Evolutionary conservation across 768 basidiomycete species (phyloP).

Genomic region (Tremella fuciformis): DNA sequence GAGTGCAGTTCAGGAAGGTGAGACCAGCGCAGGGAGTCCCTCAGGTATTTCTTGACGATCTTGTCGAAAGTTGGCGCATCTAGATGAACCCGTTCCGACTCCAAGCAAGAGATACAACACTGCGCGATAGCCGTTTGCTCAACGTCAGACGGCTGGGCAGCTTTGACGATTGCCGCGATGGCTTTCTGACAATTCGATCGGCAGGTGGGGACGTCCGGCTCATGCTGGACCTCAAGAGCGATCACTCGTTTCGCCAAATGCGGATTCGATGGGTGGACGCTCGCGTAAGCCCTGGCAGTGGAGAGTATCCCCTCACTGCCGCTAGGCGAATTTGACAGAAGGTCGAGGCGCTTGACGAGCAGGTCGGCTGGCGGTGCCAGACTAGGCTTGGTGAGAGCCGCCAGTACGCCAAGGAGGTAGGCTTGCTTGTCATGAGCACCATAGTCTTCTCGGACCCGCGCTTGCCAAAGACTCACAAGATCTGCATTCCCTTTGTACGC

Average conservation of each 20-base stretch:
- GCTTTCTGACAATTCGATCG: slow-evolving; percentile 15
- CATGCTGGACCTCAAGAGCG: slow-evolving; percentile 52
- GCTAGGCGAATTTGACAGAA: slow-evolving; percentile 11
- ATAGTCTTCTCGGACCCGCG: too few species aligned
- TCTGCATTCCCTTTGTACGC: slow-evolving; percentile 47
- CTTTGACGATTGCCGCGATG: not conserved
- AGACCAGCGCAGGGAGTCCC: slow-evolving; percentile 10
- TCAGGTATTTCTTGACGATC: slow-evolving; percentile 1
- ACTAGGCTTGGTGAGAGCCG: slow-evolving; percentile 35
- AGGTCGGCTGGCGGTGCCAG: slow-evolving; percentile 33
- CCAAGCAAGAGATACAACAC: too few species aligned
- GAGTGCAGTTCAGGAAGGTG: slow-evolving; percentile 15
- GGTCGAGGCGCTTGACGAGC: slow-evolving; percentile 32
- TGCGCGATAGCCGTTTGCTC: too few species aligned
- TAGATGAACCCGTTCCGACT: too few species aligned
- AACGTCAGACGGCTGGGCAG: too few species aligned
- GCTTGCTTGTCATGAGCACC: slow-evolving; percentile 54
- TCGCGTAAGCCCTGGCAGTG: slow-evolving; percentile 58
- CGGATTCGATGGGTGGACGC: slow-evolving; percentile 51
- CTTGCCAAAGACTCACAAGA: slow-evolving; percentile 42
- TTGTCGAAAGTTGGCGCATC: not conserved
- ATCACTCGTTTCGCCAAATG: slow-evolving; percentile 61
- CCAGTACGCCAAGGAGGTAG: slow-evolving; percentile 56
- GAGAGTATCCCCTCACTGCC: slow-evolving; percentile 50
- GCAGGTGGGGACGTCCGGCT: not conserved